Percentiles rank a stretch among this genome's conserved stretches.
phyloP scores from a whole-genome alignment of 345 rosid genomes.

The Turritis glabra region DNA sequence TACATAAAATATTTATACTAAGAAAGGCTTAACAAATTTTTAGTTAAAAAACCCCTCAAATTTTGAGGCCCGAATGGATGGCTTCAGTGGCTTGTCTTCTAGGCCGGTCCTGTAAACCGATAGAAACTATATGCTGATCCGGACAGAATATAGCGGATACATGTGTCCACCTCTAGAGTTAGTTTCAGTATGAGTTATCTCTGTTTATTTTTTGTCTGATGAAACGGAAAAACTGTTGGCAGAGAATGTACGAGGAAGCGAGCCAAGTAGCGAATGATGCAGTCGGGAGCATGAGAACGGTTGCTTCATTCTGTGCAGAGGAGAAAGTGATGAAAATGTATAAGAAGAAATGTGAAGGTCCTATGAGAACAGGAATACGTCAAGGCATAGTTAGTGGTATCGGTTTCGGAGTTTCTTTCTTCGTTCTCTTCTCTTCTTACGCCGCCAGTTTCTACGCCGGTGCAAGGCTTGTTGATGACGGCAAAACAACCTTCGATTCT shows the following conservation, averaged over 20 bases:
- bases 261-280: slow-evolving; percentile 95
- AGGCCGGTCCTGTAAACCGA: too few relatives aligned
- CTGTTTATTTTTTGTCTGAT: background rate
- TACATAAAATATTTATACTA: too few relatives aligned
- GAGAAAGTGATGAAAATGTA: slow-evolving; percentile 82
- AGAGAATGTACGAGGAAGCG: slow-evolving; percentile 89
- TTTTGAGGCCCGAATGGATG: too few relatives aligned
- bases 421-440: slow-evolving; percentile 54
- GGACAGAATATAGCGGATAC: too few relatives aligned
- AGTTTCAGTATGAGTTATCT: slow-evolving; percentile 3
- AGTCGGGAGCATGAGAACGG: slow-evolving; percentile 86
- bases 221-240: slow-evolving; percentile 9
- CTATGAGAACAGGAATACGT: slow-evolving; percentile 65
- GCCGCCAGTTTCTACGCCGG: slow-evolving; percentile 77
- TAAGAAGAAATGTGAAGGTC: slow-evolving; percentile 74
- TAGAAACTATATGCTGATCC: too few relatives aligned
- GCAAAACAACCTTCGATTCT: slow-evolving; percentile 56
- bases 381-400: slow-evolving; percentile 70
- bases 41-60: too few relatives aligned
- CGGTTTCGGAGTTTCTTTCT: slow-evolving; percentile 71
- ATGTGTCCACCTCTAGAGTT: too few relatives aligned
- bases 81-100: too few relatives aligned
- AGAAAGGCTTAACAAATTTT: too few relatives aligned
- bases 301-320: slow-evolving; percentile 87
- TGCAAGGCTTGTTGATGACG: slow-evolving; percentile 59